Percentiles rank a stretch among this genome's conserved stretches.
Evolutionary conservation across 1,284 basidiomycete species (phyloP).

Genomic region (Sanguinoderma infundibulare): DNA sequence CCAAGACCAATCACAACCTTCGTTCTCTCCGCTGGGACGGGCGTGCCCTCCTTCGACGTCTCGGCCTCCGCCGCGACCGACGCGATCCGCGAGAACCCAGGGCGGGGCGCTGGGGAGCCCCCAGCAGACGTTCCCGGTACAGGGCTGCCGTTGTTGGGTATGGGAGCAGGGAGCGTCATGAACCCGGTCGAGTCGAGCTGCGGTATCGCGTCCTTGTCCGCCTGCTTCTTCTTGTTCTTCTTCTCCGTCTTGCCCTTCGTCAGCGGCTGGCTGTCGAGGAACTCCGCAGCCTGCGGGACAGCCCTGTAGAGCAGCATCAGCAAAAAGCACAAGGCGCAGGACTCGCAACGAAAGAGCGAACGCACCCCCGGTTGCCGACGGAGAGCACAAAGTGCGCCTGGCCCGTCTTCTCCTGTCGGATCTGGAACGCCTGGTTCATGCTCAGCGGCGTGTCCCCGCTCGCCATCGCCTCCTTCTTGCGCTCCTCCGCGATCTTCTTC

Average conservation of each 20-base stretch:
- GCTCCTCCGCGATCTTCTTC: conserved; percentile 94
- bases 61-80: conserved; percentile 47
- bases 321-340: not conserved
- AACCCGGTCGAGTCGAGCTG: conserved; percentile 61
- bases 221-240: conserved; percentile 71
- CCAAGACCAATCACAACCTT: conserved; percentile 80
- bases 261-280: conserved; percentile 77
- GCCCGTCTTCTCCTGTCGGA: conserved; percentile 89
- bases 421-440: conserved; percentile 90
- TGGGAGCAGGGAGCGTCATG: conserved; percentile 68
- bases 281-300: conserved; percentile 79
- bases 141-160: conserved; percentile 52
- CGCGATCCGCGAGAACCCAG: conserved; percentile 79
- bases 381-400: conserved; percentile 94
- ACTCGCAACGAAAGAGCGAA: conserved; percentile 27
- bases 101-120: conserved; percentile 69
- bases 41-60: conserved; percentile 48
- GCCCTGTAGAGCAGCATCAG: conserved; percentile 49
- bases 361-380: conserved; percentile 91
- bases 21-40: conserved; percentile 62
- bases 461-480: conserved; percentile 88
- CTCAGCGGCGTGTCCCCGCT: conserved; percentile 92
- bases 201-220: conserved; percentile 51
- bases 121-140: conserved; percentile 41
- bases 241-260: conserved; percentile 79